Evolutionary conservation across 805 yeast species (phyloP).

Genomic region (Kuraishia cidri): DNA sequence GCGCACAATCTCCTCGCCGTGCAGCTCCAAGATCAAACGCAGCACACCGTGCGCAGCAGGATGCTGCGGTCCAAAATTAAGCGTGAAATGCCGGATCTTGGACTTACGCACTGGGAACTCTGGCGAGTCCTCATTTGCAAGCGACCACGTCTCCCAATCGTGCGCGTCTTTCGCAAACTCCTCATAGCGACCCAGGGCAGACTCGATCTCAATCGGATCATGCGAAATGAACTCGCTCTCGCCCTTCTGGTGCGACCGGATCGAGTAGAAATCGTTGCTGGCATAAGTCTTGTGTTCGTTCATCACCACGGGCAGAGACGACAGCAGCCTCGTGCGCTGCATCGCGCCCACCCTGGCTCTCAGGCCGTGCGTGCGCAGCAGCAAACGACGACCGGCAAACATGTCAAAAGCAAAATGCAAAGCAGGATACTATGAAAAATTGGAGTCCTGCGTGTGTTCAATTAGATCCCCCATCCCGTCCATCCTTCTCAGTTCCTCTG

Average conservation of each 20-base stretch:
- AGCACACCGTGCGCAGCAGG: constrained; percentile 94
- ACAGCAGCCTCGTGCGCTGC: too few relatives aligned
- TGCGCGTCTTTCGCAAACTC: constrained; percentile 22
- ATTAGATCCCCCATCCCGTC: too few relatives aligned
- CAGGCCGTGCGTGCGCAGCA: too few relatives aligned
- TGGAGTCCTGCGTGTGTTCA: too few relatives aligned
- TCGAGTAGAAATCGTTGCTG: constrained; percentile 9
- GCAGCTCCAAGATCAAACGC: constrained; percentile 75
- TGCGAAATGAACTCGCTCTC: not conserved
- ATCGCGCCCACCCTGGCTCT: too few relatives aligned
- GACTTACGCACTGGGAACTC: constrained; percentile 25
- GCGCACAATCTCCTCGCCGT: constrained; percentile 83
- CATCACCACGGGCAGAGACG: constrained; percentile 1
- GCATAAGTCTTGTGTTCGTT: too few relatives aligned
- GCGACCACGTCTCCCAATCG: constrained; percentile 24
- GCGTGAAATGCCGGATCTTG: constrained; percentile 78
- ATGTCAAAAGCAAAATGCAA: too few relatives aligned
- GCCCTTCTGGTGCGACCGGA: constrained; percentile 5
- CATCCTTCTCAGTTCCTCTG: too few relatives aligned
- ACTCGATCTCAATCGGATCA: constrained; percentile 15
- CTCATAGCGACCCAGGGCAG: constrained; percentile 31
- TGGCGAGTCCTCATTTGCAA: constrained; percentile 24
- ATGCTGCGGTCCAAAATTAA: constrained; percentile 90
- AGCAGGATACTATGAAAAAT: too few relatives aligned
- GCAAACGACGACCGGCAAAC: too few relatives aligned